Evolutionary conservation across 148 eudicot genomes (phyloP), one percentile per base, ranked within the genome.

Genomic region (Rhododendron henanense): DNA sequence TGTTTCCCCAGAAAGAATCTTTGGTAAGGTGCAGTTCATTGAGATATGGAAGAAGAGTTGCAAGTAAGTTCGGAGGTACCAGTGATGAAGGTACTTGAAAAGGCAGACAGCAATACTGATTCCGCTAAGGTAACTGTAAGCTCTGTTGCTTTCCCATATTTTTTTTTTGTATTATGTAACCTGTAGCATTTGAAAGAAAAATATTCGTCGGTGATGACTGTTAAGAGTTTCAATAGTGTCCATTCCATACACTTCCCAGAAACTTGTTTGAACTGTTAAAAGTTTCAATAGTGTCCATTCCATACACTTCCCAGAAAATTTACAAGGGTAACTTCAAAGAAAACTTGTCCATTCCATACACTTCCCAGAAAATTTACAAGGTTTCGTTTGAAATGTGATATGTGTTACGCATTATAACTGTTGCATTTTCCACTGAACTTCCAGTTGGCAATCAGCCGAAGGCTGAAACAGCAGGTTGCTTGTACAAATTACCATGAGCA

Each of bases 1-100:
- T 73, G 79, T 48, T 48, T 45, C 3, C 18, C 21, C 85, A 73
- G 85, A 8, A 83, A 45, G 25, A 47, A 65, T 9, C 35, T 16
- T 33, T 16, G 16, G 37, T 80, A 51, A 80, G 63, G 65, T 50
- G 83, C 65, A 50, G 33, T 51, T 28, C 83, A 31, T 81, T 88
- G 83, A 86, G 89, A 63, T 73, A 93, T 94, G 96, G 95, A 92
- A 85, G 92, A 90, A 57, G 98, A 93, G 39, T 85, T 95, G 10
- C 84, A 87, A 86, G 85, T 92, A 87, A 87, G 55, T 86, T 44
- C 87, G 61, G 94, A 92, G 81, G 91, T 91, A 15, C 88, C 94
- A 37, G 91, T 89, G 80, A 83, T 76, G 82, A 88, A 92, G 91
- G 91, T 87, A 69, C 55, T 79, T 2, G 91, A 88, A 71, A 90